Evolutionary conservation across 2,329 filamentous ascomycete species (phyloP).

Genomic region (Neonectria sp.): DNA sequence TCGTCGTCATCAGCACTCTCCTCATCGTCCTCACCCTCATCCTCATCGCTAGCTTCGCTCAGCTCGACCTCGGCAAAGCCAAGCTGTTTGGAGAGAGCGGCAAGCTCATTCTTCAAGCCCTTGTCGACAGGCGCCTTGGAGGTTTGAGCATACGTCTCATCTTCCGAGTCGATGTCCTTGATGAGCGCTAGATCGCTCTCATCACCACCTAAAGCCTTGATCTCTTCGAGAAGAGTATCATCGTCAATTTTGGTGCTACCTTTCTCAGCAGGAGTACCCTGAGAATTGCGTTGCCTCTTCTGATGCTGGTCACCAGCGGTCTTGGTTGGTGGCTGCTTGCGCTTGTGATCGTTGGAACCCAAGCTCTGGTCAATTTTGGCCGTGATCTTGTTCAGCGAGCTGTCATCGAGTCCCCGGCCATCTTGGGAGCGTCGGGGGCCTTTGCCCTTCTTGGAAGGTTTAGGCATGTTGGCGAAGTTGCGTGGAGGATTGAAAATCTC

Average conservation of each 20-base stretch:
- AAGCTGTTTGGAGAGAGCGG: conserved; percentile 57
- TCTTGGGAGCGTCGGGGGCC: conserved; percentile 44
- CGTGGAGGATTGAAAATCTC: conserved; percentile 34
- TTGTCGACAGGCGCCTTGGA: conserved; percentile 59
- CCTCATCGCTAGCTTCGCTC: conserved; percentile 56
- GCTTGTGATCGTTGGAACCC: conserved; percentile 58
- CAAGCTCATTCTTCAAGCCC: conserved; percentile 54
- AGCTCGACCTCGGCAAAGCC: conserved; percentile 54
- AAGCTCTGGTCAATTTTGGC: conserved; percentile 71
- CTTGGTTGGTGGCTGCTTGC: conserved; percentile 59
- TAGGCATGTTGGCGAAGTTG: conserved; percentile 48
- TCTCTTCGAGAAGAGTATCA: conserved; percentile 72
- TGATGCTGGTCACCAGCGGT: conserved; percentile 51
- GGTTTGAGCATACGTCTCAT: conserved; percentile 53
- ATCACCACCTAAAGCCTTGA: conserved; percentile 75
- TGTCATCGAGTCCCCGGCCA: conserved; percentile 60
- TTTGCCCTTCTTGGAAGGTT: conserved; percentile 57
- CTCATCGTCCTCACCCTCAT: conserved; percentile 53
- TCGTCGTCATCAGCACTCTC: conserved; percentile 53
- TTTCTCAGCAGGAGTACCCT: conserved; percentile 43
- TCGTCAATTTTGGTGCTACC: conserved; percentile 47
- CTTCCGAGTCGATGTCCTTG: conserved; percentile 63
- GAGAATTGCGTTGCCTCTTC: conserved; percentile 56
- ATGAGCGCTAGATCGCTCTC: conserved; percentile 76
- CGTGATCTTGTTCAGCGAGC: conserved; percentile 67